Base-by-base conservation (phyloP, 345 rosid species). In the Gossypium mustelinum region DNA sequence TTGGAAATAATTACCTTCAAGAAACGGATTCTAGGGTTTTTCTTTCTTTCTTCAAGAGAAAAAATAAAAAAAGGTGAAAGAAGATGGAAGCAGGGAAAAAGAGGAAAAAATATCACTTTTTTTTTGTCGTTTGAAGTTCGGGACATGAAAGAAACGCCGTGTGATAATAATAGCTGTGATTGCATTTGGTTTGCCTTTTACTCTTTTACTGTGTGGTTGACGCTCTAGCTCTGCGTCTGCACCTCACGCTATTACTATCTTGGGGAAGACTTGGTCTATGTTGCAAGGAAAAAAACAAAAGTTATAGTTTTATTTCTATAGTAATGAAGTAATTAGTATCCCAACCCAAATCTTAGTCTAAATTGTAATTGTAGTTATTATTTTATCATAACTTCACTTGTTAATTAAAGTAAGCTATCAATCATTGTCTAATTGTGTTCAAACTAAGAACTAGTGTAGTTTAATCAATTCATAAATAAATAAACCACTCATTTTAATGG, bases 141-240 rank as follows among this genome's bases (percentile, higher is more conserved):
- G 64, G 39, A 70, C 79, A 82, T 75, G 81, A 75, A 54, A 65
- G 29, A 68, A 71, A 75, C 78, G 84, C 87, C 82, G 86, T 80
- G 73, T 62, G 72, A 20, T 43, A 67, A 20, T 43, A 67, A 73
- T 79, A 65, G 84, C 47, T 81, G 73, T 68, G 80, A 57, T 81
- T 70, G 61, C 79, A n/a, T 65, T 27, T 47, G 58, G 6, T 34
- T 34, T 5, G 41, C 41, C 11, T 29, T 7, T 43, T 58, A 57
- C 47, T 64, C 7, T 61, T n/a, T 17, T 34, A 34, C 6, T 62
- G 7, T 20, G 2, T 7, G 61, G 61, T 18, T 10, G 54, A 52
- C 77, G 70, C 78, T 25, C 63, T 20, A 11, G 29, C 17, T 39
- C 44, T 10, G 77, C 64, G 43, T 22, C 55, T 75, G 77, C 22